Percentiles rank a stretch among this genome's conserved stretches.
Conservation (phyloP, 768 basidiomycete species). For the Boletus insuetus region DNA sequence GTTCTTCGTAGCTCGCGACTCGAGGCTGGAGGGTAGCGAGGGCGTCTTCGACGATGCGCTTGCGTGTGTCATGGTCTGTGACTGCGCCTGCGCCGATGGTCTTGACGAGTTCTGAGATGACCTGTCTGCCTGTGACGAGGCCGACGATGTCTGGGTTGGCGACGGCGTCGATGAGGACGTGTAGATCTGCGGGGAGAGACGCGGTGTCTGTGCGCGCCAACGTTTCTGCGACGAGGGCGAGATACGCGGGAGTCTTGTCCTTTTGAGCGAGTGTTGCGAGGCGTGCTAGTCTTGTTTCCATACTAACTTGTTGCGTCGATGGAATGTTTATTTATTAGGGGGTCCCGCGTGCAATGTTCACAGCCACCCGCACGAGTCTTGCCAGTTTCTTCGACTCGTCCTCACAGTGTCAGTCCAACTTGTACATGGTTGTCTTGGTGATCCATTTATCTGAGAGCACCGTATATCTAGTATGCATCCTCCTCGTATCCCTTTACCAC, state of each 20-base stretch:
- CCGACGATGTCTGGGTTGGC: conserved; percentile 80
- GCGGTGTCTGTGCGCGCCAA: conserved; percentile 50
- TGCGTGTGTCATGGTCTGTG: conserved; percentile 54
- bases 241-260: conserved; percentile 78
- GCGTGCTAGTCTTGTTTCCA: conserved; percentile 64
- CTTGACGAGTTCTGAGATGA: conserved; percentile 81
- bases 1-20: conserved; percentile 92
- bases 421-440: no score
- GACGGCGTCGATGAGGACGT: conserved; percentile 72
- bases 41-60: conserved; percentile 73
- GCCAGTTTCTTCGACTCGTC: no score
- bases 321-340: no score
- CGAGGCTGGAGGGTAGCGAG: conserved; percentile 69
- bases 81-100: conserved; percentile 55
- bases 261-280: conserved; percentile 69
- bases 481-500: not conserved
- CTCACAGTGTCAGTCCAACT: no score
- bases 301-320: no score
- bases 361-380: no score
- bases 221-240: conserved; percentile 64
- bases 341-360: no score
- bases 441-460: no score
- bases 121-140: conserved; percentile 85
- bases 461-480: conserved; percentile 9
- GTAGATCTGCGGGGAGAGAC: conserved; percentile 54